These are phyloP conservation scores for Pestalotiopsis sp. DNA, from an alignment of 2,329 filamentous ascomycete genomes.

Conservation along the genomic window DNA sequence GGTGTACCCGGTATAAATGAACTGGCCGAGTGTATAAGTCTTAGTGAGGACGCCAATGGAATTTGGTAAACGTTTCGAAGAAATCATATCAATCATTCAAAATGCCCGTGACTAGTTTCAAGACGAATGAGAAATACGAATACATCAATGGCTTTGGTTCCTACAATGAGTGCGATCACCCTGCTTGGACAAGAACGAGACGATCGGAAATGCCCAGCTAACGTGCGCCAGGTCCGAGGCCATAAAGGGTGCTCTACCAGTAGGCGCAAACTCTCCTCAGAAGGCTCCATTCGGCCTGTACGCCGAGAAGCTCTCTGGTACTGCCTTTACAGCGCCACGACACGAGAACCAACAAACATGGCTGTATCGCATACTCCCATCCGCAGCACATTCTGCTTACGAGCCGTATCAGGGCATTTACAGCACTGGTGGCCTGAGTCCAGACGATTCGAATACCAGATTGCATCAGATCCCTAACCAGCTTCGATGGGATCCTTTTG, in stretches of 20 bases:
- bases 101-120: slow-evolving; percentile 41
- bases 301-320: slow-evolving; percentile 77
- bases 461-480: slow-evolving; percentile 77
- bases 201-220: neutral
- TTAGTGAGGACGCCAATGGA: neutral
- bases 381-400: slow-evolving; percentile 63
- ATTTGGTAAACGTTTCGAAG: neutral
- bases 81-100: neutral
- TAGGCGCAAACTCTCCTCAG: slow-evolving; percentile 81
- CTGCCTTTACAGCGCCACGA: slow-evolving; percentile 70
- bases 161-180: slow-evolving; percentile 65
- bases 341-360: slow-evolving; percentile 69
- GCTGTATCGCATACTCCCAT: slow-evolving; percentile 70
- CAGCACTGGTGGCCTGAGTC: slow-evolving; percentile 36
- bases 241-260: slow-evolving; percentile 71
- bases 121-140: slow-evolving; percentile 49
- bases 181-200: neutral
- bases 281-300: slow-evolving; percentile 79
- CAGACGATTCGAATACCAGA: neutral
- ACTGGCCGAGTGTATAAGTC: neutral
- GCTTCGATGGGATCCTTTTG: slow-evolving; percentile 78
- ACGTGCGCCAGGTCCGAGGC: slow-evolving; percentile 68
- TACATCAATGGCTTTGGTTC: slow-evolving; percentile 72
- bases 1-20: neutral
- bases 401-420: slow-evolving; percentile 35